phyloP scores from a whole-genome alignment of 73 alveolate species.

The Breviolum minutum region DNA sequence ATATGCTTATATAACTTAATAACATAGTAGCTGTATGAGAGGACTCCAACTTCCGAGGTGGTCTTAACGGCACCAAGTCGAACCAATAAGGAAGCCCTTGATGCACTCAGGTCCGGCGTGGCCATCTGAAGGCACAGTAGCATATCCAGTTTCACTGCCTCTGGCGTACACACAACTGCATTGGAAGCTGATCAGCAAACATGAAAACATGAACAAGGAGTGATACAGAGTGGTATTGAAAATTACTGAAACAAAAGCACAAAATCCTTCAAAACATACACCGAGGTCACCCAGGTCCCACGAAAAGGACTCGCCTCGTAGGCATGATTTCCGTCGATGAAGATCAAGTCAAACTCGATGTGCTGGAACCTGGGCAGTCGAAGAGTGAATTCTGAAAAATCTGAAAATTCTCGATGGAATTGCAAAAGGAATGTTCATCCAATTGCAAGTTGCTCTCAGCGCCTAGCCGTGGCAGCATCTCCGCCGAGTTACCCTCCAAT shows the following conservation, averaged over 20 bases:
- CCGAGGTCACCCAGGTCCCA: background rate
- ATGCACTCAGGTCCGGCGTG: constrained; percentile 15
- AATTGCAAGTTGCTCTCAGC: background rate
- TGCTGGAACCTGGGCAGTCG: constrained; percentile 38
- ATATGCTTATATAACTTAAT: too few relatives aligned
- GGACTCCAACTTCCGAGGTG: too few relatives aligned
- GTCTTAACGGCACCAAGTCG: background rate
- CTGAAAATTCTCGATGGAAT: background rate
- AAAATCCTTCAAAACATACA: too few relatives aligned
- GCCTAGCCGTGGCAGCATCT: constrained; percentile 68
- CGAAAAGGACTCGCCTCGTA: constrained; percentile 17
- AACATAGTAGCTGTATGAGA: too few relatives aligned
- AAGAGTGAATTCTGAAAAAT: too few relatives aligned
- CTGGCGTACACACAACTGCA: too few relatives aligned
- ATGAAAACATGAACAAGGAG: too few relatives aligned
- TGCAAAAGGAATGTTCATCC: background rate
- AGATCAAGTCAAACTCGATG: constrained; percentile 87
- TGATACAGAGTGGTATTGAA: too few relatives aligned
- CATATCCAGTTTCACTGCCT: constrained; percentile 87
- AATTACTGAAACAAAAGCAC: too few relatives aligned
- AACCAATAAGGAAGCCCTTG: background rate
- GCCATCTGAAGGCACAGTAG: constrained; percentile 91
- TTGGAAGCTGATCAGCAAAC: too few relatives aligned
- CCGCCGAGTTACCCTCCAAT: constrained; percentile 67
- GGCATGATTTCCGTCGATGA: constrained; percentile 82